Base-by-base conservation (phyloP, 2,329 filamentous ascomycete genomes). In the Fusarium clavum region DNA sequence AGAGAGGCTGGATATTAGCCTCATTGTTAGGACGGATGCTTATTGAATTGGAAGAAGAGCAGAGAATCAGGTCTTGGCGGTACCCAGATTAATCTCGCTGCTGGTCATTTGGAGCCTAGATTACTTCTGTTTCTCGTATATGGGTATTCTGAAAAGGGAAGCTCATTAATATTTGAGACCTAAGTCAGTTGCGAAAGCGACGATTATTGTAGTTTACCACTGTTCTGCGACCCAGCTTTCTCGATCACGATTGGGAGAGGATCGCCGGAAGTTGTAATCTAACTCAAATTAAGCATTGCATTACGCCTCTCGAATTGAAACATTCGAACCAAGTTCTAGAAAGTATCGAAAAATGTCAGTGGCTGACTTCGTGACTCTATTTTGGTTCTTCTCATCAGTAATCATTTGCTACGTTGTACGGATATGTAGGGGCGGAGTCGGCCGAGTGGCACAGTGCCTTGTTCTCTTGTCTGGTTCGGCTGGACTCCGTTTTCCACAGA, bases 361-460 rank as follows among this genome's bases (percentile, higher is more conserved):
- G 62, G 49, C 54, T 70, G 52, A 47, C 40, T 53, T 51, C 20
- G 58, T 55, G 53, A 29, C 49, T 47, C 32, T 46, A 51, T 62
- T 61, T 41, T 45, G 59, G 58, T 63, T 47, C 38, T 57, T 55
- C 38, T 58, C 45, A 57, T 58, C 48, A 57, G 53, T 70, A 53
- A 69, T 61, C 64, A 56, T 59, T 54, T 62, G 43, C 45, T 53
- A 53, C 34, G 34, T 53, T 53, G 49, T 53, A 53, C 7, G 24
- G n/a, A 10, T 18, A 32, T 30, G 56, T 49, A 56, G 29, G 49
- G 34, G 63, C 70, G 70, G 72, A 71, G 61, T 62, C 63, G 58
- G 58, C 69, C 71, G 57, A 72, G 61, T 70, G 68, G 69, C 62
- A 71, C 68, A 66, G 60, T 69, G 68, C 27, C 63, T 60, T 62